These are phyloP conservation scores for Scortechinia acanthostroma DNA, from an alignment of 2,329 filamentous ascomycete species.

Conservation along the genomic window DNA sequence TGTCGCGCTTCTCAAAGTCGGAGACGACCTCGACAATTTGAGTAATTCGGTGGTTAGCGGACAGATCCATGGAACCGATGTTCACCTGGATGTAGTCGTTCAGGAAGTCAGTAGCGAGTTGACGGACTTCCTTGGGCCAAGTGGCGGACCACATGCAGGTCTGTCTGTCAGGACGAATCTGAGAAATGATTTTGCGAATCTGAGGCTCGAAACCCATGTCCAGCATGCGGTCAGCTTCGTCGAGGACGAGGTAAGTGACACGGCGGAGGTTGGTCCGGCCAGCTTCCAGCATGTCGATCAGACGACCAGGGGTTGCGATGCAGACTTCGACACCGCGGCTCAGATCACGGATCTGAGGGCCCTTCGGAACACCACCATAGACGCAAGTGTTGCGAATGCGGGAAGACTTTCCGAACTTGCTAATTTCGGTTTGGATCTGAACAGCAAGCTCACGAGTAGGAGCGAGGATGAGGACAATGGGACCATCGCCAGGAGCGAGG, in stretches of 20 bases:
- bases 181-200: conserved; percentile 95
- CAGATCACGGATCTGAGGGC: conserved; percentile 90
- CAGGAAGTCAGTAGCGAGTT: conserved; percentile 83
- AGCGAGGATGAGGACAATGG: conserved; percentile 90
- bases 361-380: conserved; percentile 97
- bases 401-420: conserved; percentile 96
- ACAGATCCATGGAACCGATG: conserved; percentile 90
- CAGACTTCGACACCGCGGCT: conserved; percentile 93
- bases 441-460: conserved; percentile 96
- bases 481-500: conserved; percentile 86
- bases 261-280: conserved; percentile 97
- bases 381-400: conserved; percentile 98
- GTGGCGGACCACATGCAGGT: conserved; percentile 99
- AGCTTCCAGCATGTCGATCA: conserved; percentile 97
- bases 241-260: conserved; percentile 95
- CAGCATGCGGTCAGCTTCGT: conserved; percentile 98
- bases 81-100: conserved; percentile 98
- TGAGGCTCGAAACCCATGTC: conserved; percentile 99
- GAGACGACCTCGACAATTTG: conserved; percentile 95
- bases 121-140: conserved; percentile 96
- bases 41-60: conserved; percentile 94
- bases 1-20: conserved; percentile 95
- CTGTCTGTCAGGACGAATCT: conserved; percentile 96
- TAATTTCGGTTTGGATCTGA: conserved; percentile 97
- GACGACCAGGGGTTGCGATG: conserved; percentile 93